Evolutionary conservation across 176 grass and related monocot genomes (phyloP).

Genomic region (Oryza glaberrima): DNA sequence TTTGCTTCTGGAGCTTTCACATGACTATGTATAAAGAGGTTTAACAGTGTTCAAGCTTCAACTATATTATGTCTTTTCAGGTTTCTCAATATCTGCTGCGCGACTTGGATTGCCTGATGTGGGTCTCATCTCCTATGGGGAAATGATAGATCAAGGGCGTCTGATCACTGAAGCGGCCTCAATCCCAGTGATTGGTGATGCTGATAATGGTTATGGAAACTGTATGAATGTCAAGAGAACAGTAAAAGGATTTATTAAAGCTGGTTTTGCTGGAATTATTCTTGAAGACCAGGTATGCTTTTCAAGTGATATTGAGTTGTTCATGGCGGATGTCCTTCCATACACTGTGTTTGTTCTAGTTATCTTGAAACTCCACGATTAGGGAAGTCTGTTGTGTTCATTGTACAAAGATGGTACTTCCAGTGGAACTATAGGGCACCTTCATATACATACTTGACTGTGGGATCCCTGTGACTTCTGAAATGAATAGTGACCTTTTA

Average conservation of each 20-base stretch:
- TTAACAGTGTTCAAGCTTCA: neutral
- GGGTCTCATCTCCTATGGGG: slow-evolving; percentile 95
- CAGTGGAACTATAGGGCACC: neutral
- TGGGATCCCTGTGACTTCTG: neutral
- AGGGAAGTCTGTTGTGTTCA: neutral
- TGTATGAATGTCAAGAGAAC: slow-evolving; percentile 93
- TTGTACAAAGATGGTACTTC: slow-evolving; percentile 11
- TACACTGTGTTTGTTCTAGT: neutral
- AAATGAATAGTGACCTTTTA: neutral
- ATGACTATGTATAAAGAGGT: neutral
- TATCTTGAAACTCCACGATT: neutral
- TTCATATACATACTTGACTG: neutral
- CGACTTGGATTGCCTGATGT: slow-evolving; percentile 88
- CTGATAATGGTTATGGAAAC: slow-evolving; percentile 95
- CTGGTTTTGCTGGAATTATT: slow-evolving; percentile 96
- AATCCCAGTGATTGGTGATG: slow-evolving; percentile 90
- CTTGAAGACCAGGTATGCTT: slow-evolving; percentile 89
- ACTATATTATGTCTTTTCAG: slow-evolving; percentile 26
- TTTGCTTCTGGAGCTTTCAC: slow-evolving; percentile 6
- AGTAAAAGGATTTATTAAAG: slow-evolving; percentile 94
- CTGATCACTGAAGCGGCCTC: slow-evolving; percentile 84
- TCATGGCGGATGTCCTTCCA: neutral
- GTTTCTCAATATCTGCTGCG: slow-evolving; percentile 93
- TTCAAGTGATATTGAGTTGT: neutral
- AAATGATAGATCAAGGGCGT: slow-evolving; percentile 88